These are phyloP conservation scores for Canavalia ensiformis DNA, from an alignment of 306 rosid genomes.

Conservation along the genomic window DNA sequence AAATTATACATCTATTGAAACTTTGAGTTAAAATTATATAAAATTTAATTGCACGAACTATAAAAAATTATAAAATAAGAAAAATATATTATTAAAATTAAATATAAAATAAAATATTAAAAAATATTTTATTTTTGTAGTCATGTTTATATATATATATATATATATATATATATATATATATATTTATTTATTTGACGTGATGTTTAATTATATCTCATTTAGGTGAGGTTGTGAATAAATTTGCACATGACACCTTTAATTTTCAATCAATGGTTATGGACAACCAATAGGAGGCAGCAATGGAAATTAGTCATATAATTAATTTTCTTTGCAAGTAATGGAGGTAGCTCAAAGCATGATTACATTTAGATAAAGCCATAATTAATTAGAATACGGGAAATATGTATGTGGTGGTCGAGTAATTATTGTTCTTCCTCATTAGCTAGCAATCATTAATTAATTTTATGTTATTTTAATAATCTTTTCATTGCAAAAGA, in stretches of 20 bases:
- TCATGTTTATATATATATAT: too few species aligned
- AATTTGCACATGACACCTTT: neutral
- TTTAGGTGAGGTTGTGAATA: neutral
- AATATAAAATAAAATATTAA: too few species aligned
- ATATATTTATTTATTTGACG: too few species aligned
- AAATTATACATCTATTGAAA: too few species aligned
- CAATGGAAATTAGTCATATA: neutral
- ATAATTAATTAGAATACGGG: conserved; percentile 11
- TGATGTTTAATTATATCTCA: neutral
- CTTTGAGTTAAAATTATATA: too few species aligned
- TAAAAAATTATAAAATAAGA: too few species aligned
- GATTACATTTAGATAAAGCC: conserved; percentile 24
- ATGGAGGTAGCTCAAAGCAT: conserved; percentile 44
- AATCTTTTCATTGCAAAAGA: neutral
- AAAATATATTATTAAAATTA: too few species aligned
- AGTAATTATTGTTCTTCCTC: conserved; percentile 38
- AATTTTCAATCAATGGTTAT: neutral
- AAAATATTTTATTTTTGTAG: too few species aligned
- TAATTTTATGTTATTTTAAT: neutral
- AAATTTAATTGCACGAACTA: too few species aligned
- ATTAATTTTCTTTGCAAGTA: conserved; percentile 6
- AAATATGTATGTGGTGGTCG: conserved; percentile 24
- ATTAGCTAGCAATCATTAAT: conserved; percentile 24
- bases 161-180: too few species aligned
- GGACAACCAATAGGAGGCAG: neutral